phyloP scores from a whole-genome alignment of 345 rosid species.

The Salix purpurea region DNA sequence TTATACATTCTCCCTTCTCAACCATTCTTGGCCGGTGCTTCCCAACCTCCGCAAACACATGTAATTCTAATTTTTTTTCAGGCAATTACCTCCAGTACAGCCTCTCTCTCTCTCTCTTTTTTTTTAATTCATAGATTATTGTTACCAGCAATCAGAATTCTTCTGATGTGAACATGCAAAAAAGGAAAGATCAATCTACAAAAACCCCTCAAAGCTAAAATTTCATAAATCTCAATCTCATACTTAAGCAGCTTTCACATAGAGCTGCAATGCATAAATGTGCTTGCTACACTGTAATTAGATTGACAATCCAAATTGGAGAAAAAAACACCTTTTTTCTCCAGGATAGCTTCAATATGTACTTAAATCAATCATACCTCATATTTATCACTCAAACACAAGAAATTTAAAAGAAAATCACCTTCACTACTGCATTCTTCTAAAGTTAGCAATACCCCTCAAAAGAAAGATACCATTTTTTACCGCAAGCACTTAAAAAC shows the following conservation, averaged over 20 bases:
- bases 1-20: not conserved
- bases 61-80: not conserved
- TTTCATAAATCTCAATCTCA: not conserved
- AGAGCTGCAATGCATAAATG: not conserved
- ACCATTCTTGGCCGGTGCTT: not conserved
- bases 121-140: not conserved
- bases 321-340: not conserved
- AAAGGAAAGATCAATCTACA: not conserved
- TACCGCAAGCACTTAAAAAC: not conserved
- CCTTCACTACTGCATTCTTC: not conserved
- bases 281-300: not conserved
- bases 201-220: not conserved
- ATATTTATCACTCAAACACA: not conserved
- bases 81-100: not conserved
- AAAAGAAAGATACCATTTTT: not conserved
- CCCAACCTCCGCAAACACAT: not conserved
- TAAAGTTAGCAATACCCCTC: not conserved
- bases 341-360: not conserved
- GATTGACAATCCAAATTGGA: not conserved
- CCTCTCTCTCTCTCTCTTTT: not conserved
- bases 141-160: not conserved
- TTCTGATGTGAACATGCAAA: not conserved
- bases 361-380: not conserved
- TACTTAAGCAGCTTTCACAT: not conserved
- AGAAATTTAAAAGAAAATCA: not conserved